Base-by-base conservation (phyloP, 2,329 filamentous ascomycete genomes). In the Pleoardoris graminearum region DNA sequence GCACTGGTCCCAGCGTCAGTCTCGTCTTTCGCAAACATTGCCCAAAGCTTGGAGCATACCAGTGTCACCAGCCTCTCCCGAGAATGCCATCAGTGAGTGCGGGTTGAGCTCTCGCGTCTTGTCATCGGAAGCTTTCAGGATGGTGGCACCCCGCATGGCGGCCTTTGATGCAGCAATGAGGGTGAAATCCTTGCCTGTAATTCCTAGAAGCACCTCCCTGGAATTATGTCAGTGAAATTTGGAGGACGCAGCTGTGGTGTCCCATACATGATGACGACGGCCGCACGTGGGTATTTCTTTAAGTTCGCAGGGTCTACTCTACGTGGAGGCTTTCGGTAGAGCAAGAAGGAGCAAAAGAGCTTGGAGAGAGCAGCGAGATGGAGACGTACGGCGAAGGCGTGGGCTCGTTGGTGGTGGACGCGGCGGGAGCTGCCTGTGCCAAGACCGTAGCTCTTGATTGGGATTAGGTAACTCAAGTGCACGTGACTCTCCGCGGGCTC, bases 141-240 rank as follows among this genome's bases (percentile, higher is more conserved):
- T 89, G 54, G 93, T 97, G 60, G 91, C 90, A 69, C 94, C 94
- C 80, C 94, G 87, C 92, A 97, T 97, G 69, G 92, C 90, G 73
- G 94, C 94, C 82, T 99, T 97, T 59, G 92, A 97, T 68, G 94
- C 90, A 69, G 91, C 94, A 75, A 99, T 87, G 83, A 99, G 86
- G 80, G 92, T 95, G 77, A 97, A 99, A 85, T 99, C 95, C 82
- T 96, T 96, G 81, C 94, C 95, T 55, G 93, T 97, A 76, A 99
- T 96, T 71, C 94, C 94, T 67, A 99, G 85, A 74, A 99, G 84
- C 75, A 97, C 90, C 86, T 99, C 94, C 94, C 92, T 97, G 54
- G 7, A 37, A 14, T 11, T n/a, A n/a, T 21, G 51, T 71, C 19
- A 70, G 62, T 29, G 50, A n/a, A n/a, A n/a, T n/a, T n/a, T n/a